Conservation (phyloP, 495 filamentous ascomycete species). For the Penicillium atrosanguineum region DNA sequence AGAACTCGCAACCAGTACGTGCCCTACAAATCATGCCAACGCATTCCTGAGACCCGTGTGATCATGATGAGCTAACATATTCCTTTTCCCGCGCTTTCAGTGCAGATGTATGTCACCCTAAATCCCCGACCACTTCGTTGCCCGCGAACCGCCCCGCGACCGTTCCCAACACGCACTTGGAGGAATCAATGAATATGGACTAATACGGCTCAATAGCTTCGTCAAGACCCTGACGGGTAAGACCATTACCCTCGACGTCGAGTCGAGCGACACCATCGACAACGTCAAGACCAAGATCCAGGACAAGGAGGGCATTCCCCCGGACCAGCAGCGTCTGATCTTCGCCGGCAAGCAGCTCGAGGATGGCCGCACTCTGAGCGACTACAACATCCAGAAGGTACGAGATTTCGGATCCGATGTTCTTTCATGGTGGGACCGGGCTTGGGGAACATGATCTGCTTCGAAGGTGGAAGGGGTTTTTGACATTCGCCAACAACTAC, state of each 20-base stretch:
- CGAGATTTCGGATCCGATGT: slow-evolving; percentile 22
- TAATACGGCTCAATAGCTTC: slow-evolving; percentile 64
- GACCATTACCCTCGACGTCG: slow-evolving; percentile 99
- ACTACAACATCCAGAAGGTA: slow-evolving; percentile 99
- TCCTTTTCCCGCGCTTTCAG: slow-evolving; percentile 49
- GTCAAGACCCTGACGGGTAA: slow-evolving; percentile 98
- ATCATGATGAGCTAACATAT: slow-evolving; percentile 34
- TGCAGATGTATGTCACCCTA: slow-evolving; percentile 70
- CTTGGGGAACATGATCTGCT: slow-evolving; percentile 1
- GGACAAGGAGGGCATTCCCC: slow-evolving; percentile 99
- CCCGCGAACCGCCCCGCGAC: slow-evolving; percentile 11
- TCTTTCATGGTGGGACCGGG: slow-evolving; percentile 6
- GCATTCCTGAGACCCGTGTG: slow-evolving; percentile 15
- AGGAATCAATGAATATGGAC: slow-evolving; percentile 20
- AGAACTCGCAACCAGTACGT: slow-evolving; percentile 62
- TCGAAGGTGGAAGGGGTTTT: slow-evolving; percentile 2
- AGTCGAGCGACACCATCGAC: slow-evolving; percentile 98
- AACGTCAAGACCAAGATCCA: slow-evolving; percentile 97
- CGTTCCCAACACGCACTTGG: slow-evolving; percentile 9
- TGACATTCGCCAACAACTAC: background rate
- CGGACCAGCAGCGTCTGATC: slow-evolving; percentile 98
- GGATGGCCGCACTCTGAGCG: slow-evolving; percentile 95
- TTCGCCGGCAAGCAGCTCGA: slow-evolving; percentile 99
- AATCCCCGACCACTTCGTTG: slow-evolving; percentile 16
- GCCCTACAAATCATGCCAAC: slow-evolving; percentile 10